These are phyloP conservation scores for Ceriops tagal DNA, from an alignment of 345 rosid genomes.

Conservation along the genomic window DNA sequence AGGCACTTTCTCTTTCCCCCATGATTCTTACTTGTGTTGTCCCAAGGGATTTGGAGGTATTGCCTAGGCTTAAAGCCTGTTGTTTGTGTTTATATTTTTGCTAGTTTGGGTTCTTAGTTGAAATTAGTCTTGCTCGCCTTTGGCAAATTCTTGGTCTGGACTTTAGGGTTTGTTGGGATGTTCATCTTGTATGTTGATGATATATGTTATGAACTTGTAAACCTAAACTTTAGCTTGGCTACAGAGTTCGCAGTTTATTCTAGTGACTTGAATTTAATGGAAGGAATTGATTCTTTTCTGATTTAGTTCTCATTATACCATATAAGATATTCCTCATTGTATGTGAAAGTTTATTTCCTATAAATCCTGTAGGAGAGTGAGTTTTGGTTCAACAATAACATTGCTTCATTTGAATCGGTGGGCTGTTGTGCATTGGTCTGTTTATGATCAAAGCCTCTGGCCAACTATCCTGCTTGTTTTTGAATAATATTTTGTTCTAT, in stretches of 20 bases:
- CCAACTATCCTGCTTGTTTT: no score
- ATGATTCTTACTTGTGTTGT: background rate
- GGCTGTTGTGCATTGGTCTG: no score
- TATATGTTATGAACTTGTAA: conserved; percentile 4
- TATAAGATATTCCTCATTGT: no score
- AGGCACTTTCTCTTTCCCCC: conserved; percentile 6
- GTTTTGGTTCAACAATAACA: no score
- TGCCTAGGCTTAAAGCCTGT: conserved; percentile 9
- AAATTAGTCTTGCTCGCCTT: conserved; percentile 4
- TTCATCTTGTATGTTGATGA: conserved; percentile 7
- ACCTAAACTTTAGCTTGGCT: background rate
- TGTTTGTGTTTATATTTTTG: conserved; percentile 15
- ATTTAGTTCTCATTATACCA: background rate
- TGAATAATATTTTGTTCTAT: no score
- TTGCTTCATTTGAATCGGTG: no score
- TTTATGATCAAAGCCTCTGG: no score
- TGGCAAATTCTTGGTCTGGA: conserved; percentile 6
- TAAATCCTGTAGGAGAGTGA: no score
- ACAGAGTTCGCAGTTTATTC: no score
- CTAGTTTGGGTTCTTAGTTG: conserved; percentile 10
- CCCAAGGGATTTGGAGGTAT: background rate
- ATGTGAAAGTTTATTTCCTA: no score
- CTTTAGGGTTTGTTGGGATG: background rate
- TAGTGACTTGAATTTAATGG: background rate
- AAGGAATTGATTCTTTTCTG: background rate